A percentile compares a stretch with the other conserved stretches of the same genome.
Evolutionary conservation across 805 yeast species (phyloP).

Genomic region (Candida pseudofarinosa): DNA sequence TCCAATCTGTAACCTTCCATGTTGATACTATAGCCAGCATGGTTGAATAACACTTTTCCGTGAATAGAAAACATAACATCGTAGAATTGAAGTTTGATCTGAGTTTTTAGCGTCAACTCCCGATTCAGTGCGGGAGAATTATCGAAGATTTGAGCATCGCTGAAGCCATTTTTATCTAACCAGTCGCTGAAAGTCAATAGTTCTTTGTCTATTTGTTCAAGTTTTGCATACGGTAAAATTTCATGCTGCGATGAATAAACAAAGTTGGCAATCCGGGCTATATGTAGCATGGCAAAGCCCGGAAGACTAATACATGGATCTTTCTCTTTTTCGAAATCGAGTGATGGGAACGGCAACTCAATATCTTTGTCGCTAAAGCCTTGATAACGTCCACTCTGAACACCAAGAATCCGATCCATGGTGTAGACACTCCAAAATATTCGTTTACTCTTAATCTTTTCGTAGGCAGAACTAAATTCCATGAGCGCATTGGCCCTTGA

Average conservation of each 20-base stretch:
- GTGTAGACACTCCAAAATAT: slow-evolving; percentile 55
- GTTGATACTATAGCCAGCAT: slow-evolving; percentile 11
- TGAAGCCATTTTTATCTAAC: slow-evolving; percentile 33
- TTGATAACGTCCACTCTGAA: slow-evolving; percentile 48
- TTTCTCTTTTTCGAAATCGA: slow-evolving; percentile 25
- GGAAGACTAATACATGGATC: slow-evolving; percentile 51
- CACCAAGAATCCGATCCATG: slow-evolving; percentile 49
- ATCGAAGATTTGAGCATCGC: slow-evolving; percentile 19
- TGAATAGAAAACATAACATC: slow-evolving; percentile 34
- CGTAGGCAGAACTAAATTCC: slow-evolving; percentile 32
- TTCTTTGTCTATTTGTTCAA: slow-evolving; percentile 30
- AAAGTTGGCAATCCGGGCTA: slow-evolving; percentile 36
- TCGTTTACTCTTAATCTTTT: slow-evolving; percentile 44
- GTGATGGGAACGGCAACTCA: slow-evolving; percentile 27
- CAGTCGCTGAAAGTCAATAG: slow-evolving; percentile 25
- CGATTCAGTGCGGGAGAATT: slow-evolving; percentile 5
- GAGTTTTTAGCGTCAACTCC: slow-evolving; percentile 25
- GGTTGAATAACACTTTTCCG: slow-evolving; percentile 29
- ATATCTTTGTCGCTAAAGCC: slow-evolving; percentile 34
- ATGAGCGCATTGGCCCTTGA: slow-evolving; percentile 16
- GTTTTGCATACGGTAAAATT: slow-evolving; percentile 22
- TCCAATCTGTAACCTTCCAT: slow-evolving; percentile 26
- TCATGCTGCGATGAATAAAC: slow-evolving; percentile 28
- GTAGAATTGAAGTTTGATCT: slow-evolving; percentile 37
- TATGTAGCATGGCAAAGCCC: slow-evolving; percentile 42